phyloP scores from a whole-genome alignment of 2,329 filamentous ascomycete genomes.

The Coleophoma eucalyptorum region DNA sequence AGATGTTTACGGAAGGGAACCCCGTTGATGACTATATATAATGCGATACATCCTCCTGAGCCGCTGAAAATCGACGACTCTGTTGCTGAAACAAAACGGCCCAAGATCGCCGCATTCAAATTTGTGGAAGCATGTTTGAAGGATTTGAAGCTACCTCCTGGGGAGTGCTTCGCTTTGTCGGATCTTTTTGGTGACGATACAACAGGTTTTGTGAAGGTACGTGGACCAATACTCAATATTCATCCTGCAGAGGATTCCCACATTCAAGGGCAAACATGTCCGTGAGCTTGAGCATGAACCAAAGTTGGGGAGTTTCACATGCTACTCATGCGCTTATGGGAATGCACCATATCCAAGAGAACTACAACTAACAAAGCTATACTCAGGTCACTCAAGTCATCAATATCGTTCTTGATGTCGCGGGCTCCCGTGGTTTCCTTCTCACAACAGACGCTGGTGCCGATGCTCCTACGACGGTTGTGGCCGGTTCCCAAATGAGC shows the following conservation, averaged over 20 bases:
- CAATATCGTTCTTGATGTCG: slow-evolving; percentile 84
- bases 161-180: slow-evolving; percentile 86
- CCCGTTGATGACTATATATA: slow-evolving; percentile 86
- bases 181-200: slow-evolving; percentile 94
- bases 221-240: not conserved
- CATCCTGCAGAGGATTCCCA: not conserved
- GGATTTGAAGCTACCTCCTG: slow-evolving; percentile 72
- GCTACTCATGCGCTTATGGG: not conserved
- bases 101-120: slow-evolving; percentile 86
- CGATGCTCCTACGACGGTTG: slow-evolving; percentile 39
- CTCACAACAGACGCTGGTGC: slow-evolving; percentile 53
- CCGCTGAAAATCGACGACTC: slow-evolving; percentile 64
- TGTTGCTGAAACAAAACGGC: slow-evolving; percentile 65
- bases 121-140: slow-evolving; percentile 87
- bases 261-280: not conserved
- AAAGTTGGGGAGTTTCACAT: not conserved
- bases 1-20: slow-evolving; percentile 78
- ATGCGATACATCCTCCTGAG: slow-evolving; percentile 69
- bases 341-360: not conserved
- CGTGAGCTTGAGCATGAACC: not conserved
- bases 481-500: slow-evolving; percentile 58
- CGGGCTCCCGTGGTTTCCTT: slow-evolving; percentile 74
- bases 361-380: not conserved
- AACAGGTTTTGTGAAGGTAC: slow-evolving; percentile 91
- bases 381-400: slow-evolving; percentile 80